A percentile compares a stretch with the other conserved stretches of the same genome.
phyloP scores from a whole-genome alignment of 306 rosid species.

The Cicer pinnatifidum region DNA sequence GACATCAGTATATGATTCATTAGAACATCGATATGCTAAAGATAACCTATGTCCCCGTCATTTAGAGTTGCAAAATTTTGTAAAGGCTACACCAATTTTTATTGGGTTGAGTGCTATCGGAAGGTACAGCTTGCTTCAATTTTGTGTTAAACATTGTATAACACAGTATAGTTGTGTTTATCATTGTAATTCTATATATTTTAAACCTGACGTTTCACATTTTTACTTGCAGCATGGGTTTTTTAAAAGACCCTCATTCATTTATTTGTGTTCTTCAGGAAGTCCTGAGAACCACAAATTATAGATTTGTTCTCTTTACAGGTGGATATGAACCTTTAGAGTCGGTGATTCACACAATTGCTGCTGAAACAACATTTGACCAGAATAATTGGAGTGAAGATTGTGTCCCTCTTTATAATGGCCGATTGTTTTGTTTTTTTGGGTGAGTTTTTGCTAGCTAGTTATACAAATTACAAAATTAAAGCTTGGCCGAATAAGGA shows the following conservation, averaged over 20 bases:
- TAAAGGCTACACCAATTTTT: slow-evolving; percentile 61
- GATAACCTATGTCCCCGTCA: slow-evolving; percentile 62
- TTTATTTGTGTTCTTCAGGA: slow-evolving; percentile 64
- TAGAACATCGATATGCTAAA: slow-evolving; percentile 45
- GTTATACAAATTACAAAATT: slow-evolving; percentile 13
- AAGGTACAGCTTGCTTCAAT: slow-evolving; percentile 56
- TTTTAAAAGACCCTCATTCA: slow-evolving; percentile 60
- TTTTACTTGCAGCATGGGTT: slow-evolving; percentile 77
- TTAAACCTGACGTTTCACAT: slow-evolving; percentile 36
- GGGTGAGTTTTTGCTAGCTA: slow-evolving; percentile 58
- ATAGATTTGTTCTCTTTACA: slow-evolving; percentile 74
- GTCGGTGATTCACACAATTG: slow-evolving; percentile 47
- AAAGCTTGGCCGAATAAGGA: background rate
- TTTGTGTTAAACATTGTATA: slow-evolving; percentile 31
- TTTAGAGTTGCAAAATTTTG: slow-evolving; percentile 59
- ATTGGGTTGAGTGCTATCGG: slow-evolving; percentile 81
- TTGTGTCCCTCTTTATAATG: slow-evolving; percentile 55
- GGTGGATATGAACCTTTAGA: slow-evolving; percentile 75
- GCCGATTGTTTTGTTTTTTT: slow-evolving; percentile 65
- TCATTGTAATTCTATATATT: slow-evolving; percentile 14
- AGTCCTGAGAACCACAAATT: slow-evolving; percentile 59
- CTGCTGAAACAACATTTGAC: slow-evolving; percentile 51
- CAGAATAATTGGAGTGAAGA: slow-evolving; percentile 55
- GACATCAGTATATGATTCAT: slow-evolving; percentile 47
- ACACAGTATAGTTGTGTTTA: background rate